phyloP scores from a whole-genome alignment of 2,329 filamentous ascomycete species.

The Calonectria leucothoes region DNA sequence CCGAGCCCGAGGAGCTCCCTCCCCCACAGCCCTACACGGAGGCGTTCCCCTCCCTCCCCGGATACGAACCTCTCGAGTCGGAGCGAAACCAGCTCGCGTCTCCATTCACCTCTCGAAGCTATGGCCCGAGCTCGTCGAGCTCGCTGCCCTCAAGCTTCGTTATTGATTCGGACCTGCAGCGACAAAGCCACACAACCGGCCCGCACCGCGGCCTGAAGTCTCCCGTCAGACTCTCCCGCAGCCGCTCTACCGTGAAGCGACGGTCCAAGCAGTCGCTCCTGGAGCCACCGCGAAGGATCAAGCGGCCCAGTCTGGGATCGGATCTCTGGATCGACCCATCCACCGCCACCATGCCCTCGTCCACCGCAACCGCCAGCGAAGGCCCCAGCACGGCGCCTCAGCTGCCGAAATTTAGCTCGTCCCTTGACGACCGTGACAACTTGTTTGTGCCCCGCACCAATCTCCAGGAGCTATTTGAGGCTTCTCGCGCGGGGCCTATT shows the following conservation, averaged over 20 bases:
- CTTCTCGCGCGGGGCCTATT: conserved; percentile 37
- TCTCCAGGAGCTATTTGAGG: conserved; percentile 54
- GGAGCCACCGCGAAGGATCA: conserved; percentile 60
- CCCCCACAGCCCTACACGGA: conserved; percentile 27
- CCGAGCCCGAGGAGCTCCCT: conserved; percentile 38
- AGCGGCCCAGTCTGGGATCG: conserved; percentile 65
- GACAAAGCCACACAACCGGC: conserved; percentile 62
- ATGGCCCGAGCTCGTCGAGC: conserved; percentile 70
- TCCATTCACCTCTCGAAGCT: conserved; percentile 68
- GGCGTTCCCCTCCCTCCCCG: conserved; percentile 11
- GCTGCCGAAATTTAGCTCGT: conserved; percentile 48
- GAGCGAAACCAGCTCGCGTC: conserved; percentile 59
- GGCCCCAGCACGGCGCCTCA: conserved; percentile 31
- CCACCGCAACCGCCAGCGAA: conserved; percentile 38
- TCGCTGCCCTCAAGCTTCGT: conserved; percentile 55
- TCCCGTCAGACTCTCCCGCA: conserved; percentile 62
- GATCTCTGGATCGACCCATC: conserved; percentile 65
- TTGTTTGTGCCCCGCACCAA: conserved; percentile 56
- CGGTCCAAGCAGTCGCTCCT: conserved; percentile 59
- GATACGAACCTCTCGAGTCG: conserved; percentile 36
- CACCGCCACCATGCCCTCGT: no score
- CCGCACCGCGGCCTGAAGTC: conserved; percentile 64
- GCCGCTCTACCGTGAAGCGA: conserved; percentile 67
- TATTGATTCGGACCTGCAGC: conserved; percentile 46
- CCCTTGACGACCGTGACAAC: conserved; percentile 48